phyloP scores from a whole-genome alignment of 1,139 yeast species.

The Pichia norvegensis region DNA sequence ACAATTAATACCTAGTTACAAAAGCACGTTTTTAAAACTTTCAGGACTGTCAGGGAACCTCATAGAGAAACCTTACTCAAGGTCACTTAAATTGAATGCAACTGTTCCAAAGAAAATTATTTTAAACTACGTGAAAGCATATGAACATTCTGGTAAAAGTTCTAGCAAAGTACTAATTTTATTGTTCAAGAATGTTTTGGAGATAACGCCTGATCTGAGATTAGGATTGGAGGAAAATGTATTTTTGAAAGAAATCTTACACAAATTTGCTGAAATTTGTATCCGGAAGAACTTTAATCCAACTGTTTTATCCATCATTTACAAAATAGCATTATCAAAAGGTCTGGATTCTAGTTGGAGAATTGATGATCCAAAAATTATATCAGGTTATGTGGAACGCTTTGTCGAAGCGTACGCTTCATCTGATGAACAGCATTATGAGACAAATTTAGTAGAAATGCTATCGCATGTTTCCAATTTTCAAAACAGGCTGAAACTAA shows the following conservation, averaged over 20 bases:
- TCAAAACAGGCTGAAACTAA: conserved; percentile 4
- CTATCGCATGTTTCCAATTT: conserved; percentile 1
- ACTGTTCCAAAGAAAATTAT: conserved; percentile 1
- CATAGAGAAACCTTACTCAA: neutral
- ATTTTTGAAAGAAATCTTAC: neutral
- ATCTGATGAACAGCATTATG: neutral
- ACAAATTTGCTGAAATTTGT: conserved; percentile 1
- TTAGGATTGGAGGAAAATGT: neutral
- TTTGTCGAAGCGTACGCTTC: neutral
- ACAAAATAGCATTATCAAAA: conserved; percentile 4
- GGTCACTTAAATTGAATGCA: neutral
- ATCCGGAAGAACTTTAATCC: neutral
- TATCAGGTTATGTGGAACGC: neutral
- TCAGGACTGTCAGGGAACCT: conserved; percentile 1
- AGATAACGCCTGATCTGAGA: neutral
- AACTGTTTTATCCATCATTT: conserved; percentile 1
- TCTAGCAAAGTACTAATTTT: conserved; percentile 1
- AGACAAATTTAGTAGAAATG: neutral
- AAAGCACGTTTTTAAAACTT: neutral
- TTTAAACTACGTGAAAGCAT: neutral
- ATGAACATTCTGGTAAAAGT: neutral
- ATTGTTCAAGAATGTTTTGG: conserved; percentile 2
- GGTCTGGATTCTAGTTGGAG: conserved; percentile 4
- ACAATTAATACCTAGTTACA: conserved; percentile 5
- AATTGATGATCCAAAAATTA: neutral